Percentiles rank a stretch among this genome's conserved stretches.
These are phyloP conservation scores for Melanogaster broomeanus DNA, from an alignment of 768 basidiomycete species.

Conservation along the genomic window DNA sequence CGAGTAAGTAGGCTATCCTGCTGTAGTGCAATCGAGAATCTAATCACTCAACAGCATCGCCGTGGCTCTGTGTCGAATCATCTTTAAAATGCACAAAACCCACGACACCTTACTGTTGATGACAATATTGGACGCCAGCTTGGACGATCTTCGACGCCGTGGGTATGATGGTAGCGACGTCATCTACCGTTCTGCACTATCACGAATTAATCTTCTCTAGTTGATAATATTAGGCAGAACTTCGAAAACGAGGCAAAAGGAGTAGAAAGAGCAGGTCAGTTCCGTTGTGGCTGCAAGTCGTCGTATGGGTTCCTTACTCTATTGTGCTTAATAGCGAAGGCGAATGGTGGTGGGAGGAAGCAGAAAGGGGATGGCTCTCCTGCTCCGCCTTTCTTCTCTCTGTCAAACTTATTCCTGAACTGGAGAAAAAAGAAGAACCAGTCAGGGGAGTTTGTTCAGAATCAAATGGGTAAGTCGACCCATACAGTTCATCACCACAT, in stretches of 20 bases:
- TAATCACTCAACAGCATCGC: conserved; percentile 60
- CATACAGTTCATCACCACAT: neutral
- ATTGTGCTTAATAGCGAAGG: no score
- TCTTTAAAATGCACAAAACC: conserved; percentile 72
- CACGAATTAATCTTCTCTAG: neutral
- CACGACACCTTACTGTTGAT: conserved; percentile 86
- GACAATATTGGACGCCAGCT: conserved; percentile 86
- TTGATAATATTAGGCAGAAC: conserved; percentile 3
- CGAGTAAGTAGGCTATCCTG: conserved; percentile 72
- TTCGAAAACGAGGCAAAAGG: neutral
- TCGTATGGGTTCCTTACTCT: neutral
- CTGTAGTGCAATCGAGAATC: neutral
- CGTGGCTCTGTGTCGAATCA: conserved; percentile 71
- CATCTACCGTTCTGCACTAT: neutral
- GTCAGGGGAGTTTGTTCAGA: neutral
- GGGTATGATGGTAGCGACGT: conserved; percentile 72
- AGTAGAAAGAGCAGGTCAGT: neutral
- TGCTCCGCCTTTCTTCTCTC: neutral
- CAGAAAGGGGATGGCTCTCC: no score
- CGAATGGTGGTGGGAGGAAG: no score
- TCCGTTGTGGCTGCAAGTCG: neutral
- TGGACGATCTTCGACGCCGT: conserved; percentile 73
- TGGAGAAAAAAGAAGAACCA: neutral
- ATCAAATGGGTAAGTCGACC: neutral
- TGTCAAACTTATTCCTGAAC: neutral